phyloP scores from a whole-genome alignment of 495 filamentous ascomycete species.

The Chaetomium cochliodes region DNA sequence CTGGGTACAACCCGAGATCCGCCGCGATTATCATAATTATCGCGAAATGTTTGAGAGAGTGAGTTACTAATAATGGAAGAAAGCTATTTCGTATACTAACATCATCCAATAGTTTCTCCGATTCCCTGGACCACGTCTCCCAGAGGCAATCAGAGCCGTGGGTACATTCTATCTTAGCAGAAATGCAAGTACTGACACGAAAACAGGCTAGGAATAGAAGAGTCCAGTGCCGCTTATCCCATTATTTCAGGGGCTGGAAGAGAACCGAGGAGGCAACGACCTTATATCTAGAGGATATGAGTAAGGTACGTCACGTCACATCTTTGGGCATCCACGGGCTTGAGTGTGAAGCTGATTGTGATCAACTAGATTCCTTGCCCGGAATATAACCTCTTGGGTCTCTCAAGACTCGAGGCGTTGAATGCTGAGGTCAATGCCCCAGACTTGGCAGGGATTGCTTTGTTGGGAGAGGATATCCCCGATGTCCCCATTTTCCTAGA shows the following conservation, averaged over 20 bases:
- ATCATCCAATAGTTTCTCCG: neutral
- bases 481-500: slow-evolving; percentile 3
- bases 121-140: slow-evolving; percentile 5
- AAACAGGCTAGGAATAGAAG: slow-evolving; percentile 2
- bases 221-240: neutral
- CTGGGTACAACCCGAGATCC: slow-evolving; percentile 14
- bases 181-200: neutral
- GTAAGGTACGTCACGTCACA: neutral
- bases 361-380: slow-evolving; percentile 13
- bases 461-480: slow-evolving; percentile 4
- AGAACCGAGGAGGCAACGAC: neutral
- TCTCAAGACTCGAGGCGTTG: slow-evolving; percentile 8
- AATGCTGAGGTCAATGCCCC: slow-evolving; percentile 16
- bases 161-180: neutral
- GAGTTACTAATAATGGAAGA: neutral
- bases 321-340: neutral
- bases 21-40: slow-evolving; percentile 12
- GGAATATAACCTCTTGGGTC: slow-evolving; percentile 11
- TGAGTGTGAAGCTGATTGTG: neutral
- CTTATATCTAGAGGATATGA: slow-evolving; percentile 13
- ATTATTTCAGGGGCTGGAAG: slow-evolving; percentile 15
- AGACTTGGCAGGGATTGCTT: slow-evolving; percentile 12
- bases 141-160: neutral
- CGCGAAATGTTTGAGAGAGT: slow-evolving; percentile 12
- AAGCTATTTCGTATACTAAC: neutral